Evolutionary conservation across 1,284 basidiomycete species (phyloP), one percentile per base, ranked within the genome.

Genomic region (Coniophora puteana): DNA sequence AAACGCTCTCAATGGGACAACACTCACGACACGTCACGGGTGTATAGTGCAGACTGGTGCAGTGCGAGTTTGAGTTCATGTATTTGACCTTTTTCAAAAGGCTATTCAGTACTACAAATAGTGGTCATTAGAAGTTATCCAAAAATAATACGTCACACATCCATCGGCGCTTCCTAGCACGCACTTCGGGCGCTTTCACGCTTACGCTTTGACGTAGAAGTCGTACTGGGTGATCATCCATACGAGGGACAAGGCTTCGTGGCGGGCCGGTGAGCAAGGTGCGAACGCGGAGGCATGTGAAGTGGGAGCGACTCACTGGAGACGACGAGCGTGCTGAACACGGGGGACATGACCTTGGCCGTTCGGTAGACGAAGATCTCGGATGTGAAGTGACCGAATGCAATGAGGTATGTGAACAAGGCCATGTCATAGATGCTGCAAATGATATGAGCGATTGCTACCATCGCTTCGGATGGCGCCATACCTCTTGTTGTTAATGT

Each of bases 381-480:
- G 20, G 89, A 84, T 24, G 75, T 72, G 59, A 96, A 97, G 69
- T 99, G 95, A 10, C 72, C 78, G 50, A 94, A 87, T 1, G 93
- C 94, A 52, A 97, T 81, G 46, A 90, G 77, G 66, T 94, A 98
- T 25, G 89, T 87, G 58, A 87, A 74, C 48, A 95, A 67, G 13
- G 90, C 78, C 62, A 98, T 82, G 61, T 95, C 83, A 66, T 97
- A 99, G 18, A 92, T 65, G n/a, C 93, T 95, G 52, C 7, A 28
- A 35, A n/a, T 17, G 17, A 40, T 41, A 30, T 26, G 20, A 22
- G 16, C 39, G 13, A 49, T 43, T 47, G 35, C 38, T 29, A 29
- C 35, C 4, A 32, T n/a, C 14, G 27, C n/a, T 21, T 28, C 13
- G 11, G 24, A 14, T 6, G 17, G 23, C 11, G 29, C 67, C 84